A percentile compares a stretch with the other conserved stretches of the same genome.
phyloP scores from a whole-genome alignment of 2,329 filamentous ascomycete species.

The Clarireedia hainanense region DNA sequence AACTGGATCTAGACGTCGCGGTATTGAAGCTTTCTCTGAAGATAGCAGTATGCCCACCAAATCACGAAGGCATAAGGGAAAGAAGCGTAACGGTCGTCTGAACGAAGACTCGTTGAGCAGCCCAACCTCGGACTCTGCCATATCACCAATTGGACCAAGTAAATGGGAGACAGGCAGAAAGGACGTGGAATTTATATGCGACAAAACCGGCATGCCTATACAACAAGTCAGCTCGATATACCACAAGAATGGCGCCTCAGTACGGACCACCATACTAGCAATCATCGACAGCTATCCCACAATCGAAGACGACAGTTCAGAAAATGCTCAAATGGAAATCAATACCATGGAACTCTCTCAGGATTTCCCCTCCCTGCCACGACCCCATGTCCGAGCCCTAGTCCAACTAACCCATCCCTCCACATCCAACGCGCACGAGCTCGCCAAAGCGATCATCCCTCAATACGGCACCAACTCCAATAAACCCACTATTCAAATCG shows the following conservation, averaged over 20 bases:
- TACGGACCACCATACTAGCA: slow-evolving; percentile 45
- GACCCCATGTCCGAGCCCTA: slow-evolving; percentile 42
- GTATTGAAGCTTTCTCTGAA: slow-evolving; percentile 74
- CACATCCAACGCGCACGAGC: slow-evolving; percentile 47
- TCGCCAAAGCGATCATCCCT: slow-evolving; percentile 46
- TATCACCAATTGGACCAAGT: slow-evolving; percentile 31
- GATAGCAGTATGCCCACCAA: slow-evolving; percentile 33
- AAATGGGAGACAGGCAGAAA: slow-evolving; percentile 49
- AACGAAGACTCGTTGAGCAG: slow-evolving; percentile 21
- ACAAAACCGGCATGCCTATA: slow-evolving; percentile 39
- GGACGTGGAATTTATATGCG: slow-evolving; percentile 54
- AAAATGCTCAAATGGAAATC: slow-evolving; percentile 36
- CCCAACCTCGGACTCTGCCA: neutral
- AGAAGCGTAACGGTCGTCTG: slow-evolving; percentile 26
- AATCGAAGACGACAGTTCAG: slow-evolving; percentile 31
- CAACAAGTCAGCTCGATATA: slow-evolving; percentile 48
- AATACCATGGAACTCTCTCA: slow-evolving; percentile 45
- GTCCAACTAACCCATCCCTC: slow-evolving; percentile 50
- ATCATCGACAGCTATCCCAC: slow-evolving; percentile 32
- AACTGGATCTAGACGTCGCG: slow-evolving; percentile 54
- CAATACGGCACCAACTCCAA: neutral
- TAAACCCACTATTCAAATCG: slow-evolving; percentile 20
- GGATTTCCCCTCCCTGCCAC: slow-evolving; percentile 45
- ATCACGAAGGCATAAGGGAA: slow-evolving; percentile 34
- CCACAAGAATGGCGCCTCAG: slow-evolving; percentile 49